Evolutionary conservation across 768 basidiomycete species (phyloP), one percentile per base, ranked within the genome.

Genomic region (Calocybe cyanea): DNA sequence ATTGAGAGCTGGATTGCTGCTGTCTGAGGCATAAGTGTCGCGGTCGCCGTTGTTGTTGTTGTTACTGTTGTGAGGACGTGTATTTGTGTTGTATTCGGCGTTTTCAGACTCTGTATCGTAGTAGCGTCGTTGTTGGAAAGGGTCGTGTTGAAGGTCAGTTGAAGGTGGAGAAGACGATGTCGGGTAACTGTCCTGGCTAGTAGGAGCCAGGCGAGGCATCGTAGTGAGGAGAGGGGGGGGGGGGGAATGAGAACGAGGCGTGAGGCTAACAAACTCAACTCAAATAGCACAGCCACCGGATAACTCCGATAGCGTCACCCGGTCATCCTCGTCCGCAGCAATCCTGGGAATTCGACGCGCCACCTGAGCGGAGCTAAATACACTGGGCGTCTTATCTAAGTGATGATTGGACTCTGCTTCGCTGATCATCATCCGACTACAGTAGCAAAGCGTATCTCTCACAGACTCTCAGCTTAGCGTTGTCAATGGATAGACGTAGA

Each of bases 41-140:
- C 83, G 75, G 48, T 77, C 77, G 25, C 25, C 6, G 25, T 28
- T 11, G 25, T 5, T 28, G 61, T 87, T 84, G 55, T 83, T 75
- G 48, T 77, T 77, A 11, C 25, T 5, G 25, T 28, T 11, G 25
- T 5, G 5, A 28, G 25, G 25, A 28, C 25, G 25, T 28, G 25
- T 28, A 28, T 28, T 73, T n/a, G n/a, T n/a, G 32, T 74, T 73
- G 52, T 70, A 78, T 54, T 87, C 85, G 52, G 75, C 69, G 52
- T 82, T 70, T 62, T 87, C 86, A 28, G 82, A 83, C 57, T 88
- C 85, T 59, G 80, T 81, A 72, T 90, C 87, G 67, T 81, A 86
- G 66, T 81, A 84, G 35, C 76, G 69, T 66, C 71, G 51, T 59
- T 61, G 53, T 68, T 67, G 71, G 66, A 86, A 88, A 48, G 85